Evolutionary conservation across 1,284 basidiomycete genomes (phyloP).

Genomic region (Pyrrhoderma lamaoense): DNA sequence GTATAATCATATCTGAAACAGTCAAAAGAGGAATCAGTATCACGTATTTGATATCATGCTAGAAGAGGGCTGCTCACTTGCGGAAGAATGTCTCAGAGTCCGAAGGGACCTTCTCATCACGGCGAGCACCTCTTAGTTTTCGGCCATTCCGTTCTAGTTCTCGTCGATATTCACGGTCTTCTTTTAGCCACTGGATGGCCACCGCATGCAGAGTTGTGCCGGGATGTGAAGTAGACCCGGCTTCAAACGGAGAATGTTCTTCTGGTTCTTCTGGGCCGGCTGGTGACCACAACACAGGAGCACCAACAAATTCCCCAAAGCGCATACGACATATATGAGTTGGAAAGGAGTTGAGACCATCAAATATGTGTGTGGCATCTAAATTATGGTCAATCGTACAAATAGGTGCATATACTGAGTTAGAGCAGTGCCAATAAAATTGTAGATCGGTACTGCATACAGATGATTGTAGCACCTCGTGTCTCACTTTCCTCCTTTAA

Average conservation of each 20-base stretch:
- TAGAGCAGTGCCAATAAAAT: not conserved
- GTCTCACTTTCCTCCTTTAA: constrained; percentile 76
- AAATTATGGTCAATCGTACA: constrained; percentile 6
- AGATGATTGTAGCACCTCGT: constrained; percentile 86
- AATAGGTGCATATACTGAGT: not conserved
- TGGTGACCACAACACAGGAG: constrained; percentile 62
- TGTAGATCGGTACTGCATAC: constrained; percentile 35
- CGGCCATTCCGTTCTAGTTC: constrained; percentile 49
- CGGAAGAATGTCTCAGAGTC: constrained; percentile 87
- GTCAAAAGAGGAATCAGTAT: not conserved
- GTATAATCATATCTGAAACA: constrained; percentile 10
- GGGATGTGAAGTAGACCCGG: not conserved
- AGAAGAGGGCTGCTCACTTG: constrained; percentile 47
- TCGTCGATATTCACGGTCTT: constrained; percentile 65
- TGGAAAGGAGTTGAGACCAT: constrained; percentile 81
- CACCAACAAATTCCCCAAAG: constrained; percentile 64
- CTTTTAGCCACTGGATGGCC: constrained; percentile 79
- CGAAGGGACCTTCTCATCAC: constrained; percentile 55
- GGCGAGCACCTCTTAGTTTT: constrained; percentile 64
- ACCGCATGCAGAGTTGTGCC: constrained; percentile 55
- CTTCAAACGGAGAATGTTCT: constrained; percentile 10
- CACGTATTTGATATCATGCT: too few species aligned
- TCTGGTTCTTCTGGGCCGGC: constrained; percentile 16
- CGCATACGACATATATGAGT: constrained; percentile 89
- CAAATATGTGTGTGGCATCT: constrained; percentile 97